Evolutionary conservation across 1,139 yeast species (phyloP), one percentile per base, ranked within the genome.

Genomic region (Diutina siamensis): DNA sequence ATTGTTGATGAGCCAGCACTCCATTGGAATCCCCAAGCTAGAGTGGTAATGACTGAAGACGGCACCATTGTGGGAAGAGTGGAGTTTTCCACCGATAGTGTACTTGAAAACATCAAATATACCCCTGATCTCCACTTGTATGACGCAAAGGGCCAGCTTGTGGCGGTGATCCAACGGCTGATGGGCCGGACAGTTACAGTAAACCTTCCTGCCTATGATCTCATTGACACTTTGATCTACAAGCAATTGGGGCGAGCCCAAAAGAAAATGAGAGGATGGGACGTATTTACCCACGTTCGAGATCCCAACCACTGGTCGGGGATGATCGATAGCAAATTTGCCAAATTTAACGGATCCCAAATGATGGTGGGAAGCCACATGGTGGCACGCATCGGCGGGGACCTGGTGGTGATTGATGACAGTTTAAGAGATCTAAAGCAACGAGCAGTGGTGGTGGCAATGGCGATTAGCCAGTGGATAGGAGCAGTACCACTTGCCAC

Each of bases 271-370:
- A 5, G 19, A 10, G 32, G 32, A 10, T 38, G 42, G 42, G 31
- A 38, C 9, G 12, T 38, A 10, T 17, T 17, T 13, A 38, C 42
- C 2, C 42, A 25, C 4, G 20, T 25, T 9, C n/a, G 19, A 5
- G 42, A 38, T 17, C 42, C 42, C 4, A 22, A 38, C 32, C 42
- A 38, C n/a, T 38, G 42, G 42, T 15, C 18, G 7, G 13, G 19
- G 8, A 38, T 38, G 42, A 25, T 38, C 9, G 28, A 22, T 17
- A 13, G 10, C 4, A 25, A 21, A 18, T 38, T 38, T 38, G 42
- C 31, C 4, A 22, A 25, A 10, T 3, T 12, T 38, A 32, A 38
- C 22, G 20, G 32, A 9, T 22, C 19, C 31, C 20, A n/a, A 12
- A 20, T 38, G 15, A 38, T 25, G 22, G 32, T 38, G n/a, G 42